These are phyloP conservation scores for Leccinellum rugosiceps DNA, from an alignment of 768 basidiomycete genomes.

Conservation along the genomic window DNA sequence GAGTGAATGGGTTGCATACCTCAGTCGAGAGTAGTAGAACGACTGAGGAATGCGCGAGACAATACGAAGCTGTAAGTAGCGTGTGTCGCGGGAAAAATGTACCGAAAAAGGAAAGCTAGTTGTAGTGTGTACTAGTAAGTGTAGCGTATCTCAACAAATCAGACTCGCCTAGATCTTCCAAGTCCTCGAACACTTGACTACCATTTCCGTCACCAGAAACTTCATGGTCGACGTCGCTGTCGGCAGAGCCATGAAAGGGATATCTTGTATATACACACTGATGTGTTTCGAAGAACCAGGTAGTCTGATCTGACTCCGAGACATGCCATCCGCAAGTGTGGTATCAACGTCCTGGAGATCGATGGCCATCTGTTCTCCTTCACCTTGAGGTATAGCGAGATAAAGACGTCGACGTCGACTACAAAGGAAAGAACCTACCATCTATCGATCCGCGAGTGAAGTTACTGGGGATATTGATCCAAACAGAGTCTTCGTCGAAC, in stretches of 20 bases:
- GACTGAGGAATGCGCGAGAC: too few species aligned
- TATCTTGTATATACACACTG: constrained; percentile 39
- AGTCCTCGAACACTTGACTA: constrained; percentile 13
- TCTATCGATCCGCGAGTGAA: constrained; percentile 78
- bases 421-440: constrained; percentile 39
- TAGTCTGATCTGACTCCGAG: constrained; percentile 76
- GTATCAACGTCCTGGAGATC: constrained; percentile 82
- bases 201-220: constrained; percentile 22
- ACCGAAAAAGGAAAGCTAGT: too few species aligned
- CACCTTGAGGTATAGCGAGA: constrained; percentile 66
- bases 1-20: too few species aligned
- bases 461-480: constrained; percentile 94
- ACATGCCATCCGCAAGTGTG: constrained; percentile 83
- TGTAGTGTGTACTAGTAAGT: too few species aligned
- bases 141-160: too few species aligned
- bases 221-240: constrained; percentile 37
- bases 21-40: too few species aligned
- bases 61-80: too few species aligned
- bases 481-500: constrained; percentile 98
- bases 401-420: background rate
- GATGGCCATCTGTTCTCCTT: constrained; percentile 98
- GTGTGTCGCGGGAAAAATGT: too few species aligned
- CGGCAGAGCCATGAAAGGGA: constrained; percentile 33
- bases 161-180: background rate
- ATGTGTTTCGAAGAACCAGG: constrained; percentile 80